phyloP scores from a whole-genome alignment of 371 early-diverging fungal genomes.

The Circinella umbellata region DNA sequence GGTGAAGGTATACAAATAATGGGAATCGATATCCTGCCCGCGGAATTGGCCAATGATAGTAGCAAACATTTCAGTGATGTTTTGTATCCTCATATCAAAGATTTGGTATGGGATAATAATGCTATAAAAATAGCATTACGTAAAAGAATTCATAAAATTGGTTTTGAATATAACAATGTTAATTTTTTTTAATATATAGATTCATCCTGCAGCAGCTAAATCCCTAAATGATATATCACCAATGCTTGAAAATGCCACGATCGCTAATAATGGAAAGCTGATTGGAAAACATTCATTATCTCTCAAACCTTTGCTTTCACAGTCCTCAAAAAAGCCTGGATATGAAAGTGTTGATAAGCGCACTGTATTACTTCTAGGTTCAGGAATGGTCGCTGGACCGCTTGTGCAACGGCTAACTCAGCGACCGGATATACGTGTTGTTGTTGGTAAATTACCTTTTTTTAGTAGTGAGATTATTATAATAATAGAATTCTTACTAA shows the following conservation, averaged over 20 bases:
- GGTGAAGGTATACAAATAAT: conserved; percentile 89
- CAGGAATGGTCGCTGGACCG: conserved; percentile 94
- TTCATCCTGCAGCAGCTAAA: conserved; percentile 19
- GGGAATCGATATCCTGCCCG: conserved; percentile 96
- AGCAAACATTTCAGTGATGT: conserved; percentile 90
- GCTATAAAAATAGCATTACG: too few species aligned
- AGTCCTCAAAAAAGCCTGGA: conserved; percentile 4
- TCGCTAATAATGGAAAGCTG: conserved; percentile 77
- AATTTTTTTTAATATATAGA: not conserved
- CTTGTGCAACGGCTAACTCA: conserved; percentile 81
- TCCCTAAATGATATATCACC: conserved; percentile 23
- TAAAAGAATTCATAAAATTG: too few species aligned
- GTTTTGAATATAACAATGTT: too few species aligned
- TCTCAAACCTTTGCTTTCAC: conserved; percentile 39
- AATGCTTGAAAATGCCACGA: conserved; percentile 72
- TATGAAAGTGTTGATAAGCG: conserved; percentile 29
- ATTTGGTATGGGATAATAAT: conserved; percentile 61
- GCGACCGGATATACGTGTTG: conserved; percentile 69
- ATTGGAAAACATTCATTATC: conserved; percentile 56
- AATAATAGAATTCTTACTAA: too few species aligned
- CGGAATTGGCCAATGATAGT: conserved; percentile 94
- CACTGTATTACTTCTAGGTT: conserved; percentile 84
- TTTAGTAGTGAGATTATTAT: too few species aligned
- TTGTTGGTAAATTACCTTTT: conserved; percentile 62
- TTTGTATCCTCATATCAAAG: conserved; percentile 81